Base-by-base conservation (phyloP, 345 rosid species). In the Nephelium lappaceum region DNA sequence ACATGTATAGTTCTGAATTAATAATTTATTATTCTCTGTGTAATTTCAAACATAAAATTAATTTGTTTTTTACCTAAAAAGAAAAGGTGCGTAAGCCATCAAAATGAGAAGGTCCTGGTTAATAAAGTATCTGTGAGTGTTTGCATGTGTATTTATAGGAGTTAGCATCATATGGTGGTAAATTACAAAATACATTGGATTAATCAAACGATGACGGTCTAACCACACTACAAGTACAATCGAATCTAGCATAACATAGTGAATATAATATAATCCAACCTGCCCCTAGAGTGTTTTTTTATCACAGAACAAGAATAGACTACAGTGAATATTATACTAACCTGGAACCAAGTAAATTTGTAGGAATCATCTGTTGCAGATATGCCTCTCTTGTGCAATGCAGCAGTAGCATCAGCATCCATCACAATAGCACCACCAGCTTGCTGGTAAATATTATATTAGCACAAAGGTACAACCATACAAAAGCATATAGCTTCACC, bases 371-470 rank as follows among this genome's bases (percentile, higher is more conserved):
- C 89, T 25, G 97, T 93, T 27, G 88, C 82, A 76, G 83, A 69
- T 57, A 94, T 87, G 62, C 93, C 98, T 77, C 83, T 87, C 89
- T 83, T 87, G 84, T 89, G 96, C 85, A 95, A 81, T 62, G 90
- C 81, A 74, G 96, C 89, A 25, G 98, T 95, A 75, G 98, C 96
- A 85, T 95, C 94, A 79, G 95, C 99, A 90, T 91, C 94, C 98
- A 95, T 89, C 77, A 83, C 87, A 78, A 95, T 89, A 76, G 93
- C 85, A 65, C 91, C 98, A 85, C 97, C 97, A 87, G 86, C 88
- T 92, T 92, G 96, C 99, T 92, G 91, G 70, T 38, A 84, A 72
- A 78, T 66, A 69, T 19, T 11, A 57, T 42, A 73, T 70, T 47
- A 81, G 80, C 62, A 57, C 47, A 76, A 73, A 27, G 74, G 77